Conservation (phyloP, 306 rosid species). For the Pyrus betulifolia region DNA sequence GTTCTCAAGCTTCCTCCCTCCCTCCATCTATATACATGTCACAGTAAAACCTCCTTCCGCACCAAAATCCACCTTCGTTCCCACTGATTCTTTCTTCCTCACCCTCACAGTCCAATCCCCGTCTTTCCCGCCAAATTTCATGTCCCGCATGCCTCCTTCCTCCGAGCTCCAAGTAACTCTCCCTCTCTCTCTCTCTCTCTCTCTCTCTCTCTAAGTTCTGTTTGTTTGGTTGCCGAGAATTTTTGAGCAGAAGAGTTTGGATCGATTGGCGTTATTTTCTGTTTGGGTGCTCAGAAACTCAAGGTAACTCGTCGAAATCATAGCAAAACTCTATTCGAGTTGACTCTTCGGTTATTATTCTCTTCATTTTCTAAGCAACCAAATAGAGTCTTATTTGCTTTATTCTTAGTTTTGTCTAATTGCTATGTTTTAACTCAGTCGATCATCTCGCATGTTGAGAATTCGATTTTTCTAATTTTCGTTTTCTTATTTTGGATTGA, state of each 20-base stretch:
- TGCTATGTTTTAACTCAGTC: background rate
- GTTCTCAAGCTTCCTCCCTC: background rate
- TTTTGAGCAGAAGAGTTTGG: background rate
- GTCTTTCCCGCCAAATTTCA: constrained; percentile 26
- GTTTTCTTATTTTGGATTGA: constrained; percentile 2
- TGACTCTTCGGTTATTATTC: background rate
- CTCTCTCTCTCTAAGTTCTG: background rate
- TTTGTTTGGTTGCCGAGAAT: background rate
- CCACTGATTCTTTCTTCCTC: constrained; percentile 25
- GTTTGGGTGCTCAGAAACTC: background rate
- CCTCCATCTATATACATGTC: background rate
- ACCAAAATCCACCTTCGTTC: constrained; percentile 5
- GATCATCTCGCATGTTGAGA: background rate
- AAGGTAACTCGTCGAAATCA: background rate
- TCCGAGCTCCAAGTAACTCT: constrained; percentile 50
- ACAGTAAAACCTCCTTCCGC: background rate
- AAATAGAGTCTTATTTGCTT: background rate
- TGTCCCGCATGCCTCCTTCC: constrained; percentile 35
- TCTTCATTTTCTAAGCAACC: background rate
- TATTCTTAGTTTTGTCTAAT: background rate
- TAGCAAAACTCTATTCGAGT: background rate
- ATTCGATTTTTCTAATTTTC: background rate
- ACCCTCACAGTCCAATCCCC: constrained; percentile 20
- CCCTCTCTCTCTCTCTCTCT: too few relatives aligned
- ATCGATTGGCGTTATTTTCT: background rate